Evolutionary conservation across 495 filamentous ascomycete genomes (phyloP), one percentile per base, ranked within the genome.

Genomic region (Xylaria telfairii): DNA sequence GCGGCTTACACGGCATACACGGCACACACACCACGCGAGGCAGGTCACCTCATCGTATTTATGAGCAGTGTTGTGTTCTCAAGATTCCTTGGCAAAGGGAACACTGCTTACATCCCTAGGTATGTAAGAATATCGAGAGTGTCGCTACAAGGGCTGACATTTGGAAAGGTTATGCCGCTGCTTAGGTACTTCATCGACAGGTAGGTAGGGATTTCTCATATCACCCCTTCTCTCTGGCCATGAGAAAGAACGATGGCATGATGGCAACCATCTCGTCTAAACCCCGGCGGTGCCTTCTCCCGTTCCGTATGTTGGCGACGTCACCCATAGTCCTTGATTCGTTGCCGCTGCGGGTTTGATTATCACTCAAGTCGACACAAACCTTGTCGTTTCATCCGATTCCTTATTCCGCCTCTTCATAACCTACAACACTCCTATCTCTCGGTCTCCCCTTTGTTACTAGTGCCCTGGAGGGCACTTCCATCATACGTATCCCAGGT

Each of bases 391-490:
- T 39, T 63, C n/a, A 54, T 53, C 32, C 34, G 34, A 49, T 10
- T 42, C 67, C 34, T 44, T 30, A 24, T 17, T 9, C 24, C 21
- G 0, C 32, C 13, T 44, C 32, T 68, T 10, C 24, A 37, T 57
- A 21, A 13, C 59, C 67, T 63, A 19, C 46, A 6, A 19, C 28
- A 17, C 37, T 63, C 47, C 21, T 63, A 51, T 42, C 47, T 24
- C n/a, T 42, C 47, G 19, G 24, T 49, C 44, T 32, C 2, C 54
- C n/a, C 34, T 30, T 54, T 24, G 21, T 47, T 26, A 15, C 59
- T 19, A 32, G 57, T 49, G 56, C 67, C 67, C 54, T 39, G 1
- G n/a, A 17, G 34, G 67, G 54, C 17, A 15, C 44, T 41, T 41
- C n/a, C 26, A 49, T 49, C 42, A 39, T 44, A 41, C 2, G 41